Conservation (phyloP, 2,329 filamentous ascomycete species). For the Ramularia collo-cygni region DNA sequence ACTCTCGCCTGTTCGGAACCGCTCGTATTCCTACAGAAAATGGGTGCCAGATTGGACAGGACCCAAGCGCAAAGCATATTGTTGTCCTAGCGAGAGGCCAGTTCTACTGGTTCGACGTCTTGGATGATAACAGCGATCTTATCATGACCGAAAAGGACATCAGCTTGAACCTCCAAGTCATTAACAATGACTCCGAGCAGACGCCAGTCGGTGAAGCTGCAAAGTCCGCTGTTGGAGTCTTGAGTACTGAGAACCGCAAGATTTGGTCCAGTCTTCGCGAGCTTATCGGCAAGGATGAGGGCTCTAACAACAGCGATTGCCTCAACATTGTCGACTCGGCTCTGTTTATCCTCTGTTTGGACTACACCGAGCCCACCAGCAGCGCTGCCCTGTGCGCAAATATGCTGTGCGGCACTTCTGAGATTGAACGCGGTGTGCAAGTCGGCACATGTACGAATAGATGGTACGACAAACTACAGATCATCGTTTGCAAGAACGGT, state of each 20-base stretch:
- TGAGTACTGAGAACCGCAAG: constrained; percentile 95
- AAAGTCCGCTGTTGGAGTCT: constrained; percentile 86
- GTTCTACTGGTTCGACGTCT: constrained; percentile 97
- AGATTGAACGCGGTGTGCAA: constrained; percentile 87
- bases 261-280: constrained; percentile 90
- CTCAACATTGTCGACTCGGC: constrained; percentile 93
- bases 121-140: constrained; percentile 87
- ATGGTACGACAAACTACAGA: constrained; percentile 99
- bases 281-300: constrained; percentile 74
- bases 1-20: constrained; percentile 89
- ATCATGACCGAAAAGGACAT: constrained; percentile 98
- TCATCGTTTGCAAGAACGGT: constrained; percentile 98
- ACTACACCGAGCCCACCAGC: constrained; percentile 79
- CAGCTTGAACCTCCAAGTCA: constrained; percentile 81
- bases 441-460: constrained; percentile 96
- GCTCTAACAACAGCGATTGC: constrained; percentile 92
- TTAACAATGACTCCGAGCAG: constrained; percentile 82
- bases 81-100: constrained; percentile 92
- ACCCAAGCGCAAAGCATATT: constrained; percentile 85
- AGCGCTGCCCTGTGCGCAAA: constrained; percentile 88
- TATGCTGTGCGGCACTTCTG: constrained; percentile 93
- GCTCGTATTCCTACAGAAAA: constrained; percentile 89
- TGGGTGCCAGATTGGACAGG: constrained; percentile 92
- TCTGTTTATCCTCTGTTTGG: constrained; percentile 83
- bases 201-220: constrained; percentile 89